phyloP scores from a whole-genome alignment of 345 rosid species.

The Acer negundo region DNA sequence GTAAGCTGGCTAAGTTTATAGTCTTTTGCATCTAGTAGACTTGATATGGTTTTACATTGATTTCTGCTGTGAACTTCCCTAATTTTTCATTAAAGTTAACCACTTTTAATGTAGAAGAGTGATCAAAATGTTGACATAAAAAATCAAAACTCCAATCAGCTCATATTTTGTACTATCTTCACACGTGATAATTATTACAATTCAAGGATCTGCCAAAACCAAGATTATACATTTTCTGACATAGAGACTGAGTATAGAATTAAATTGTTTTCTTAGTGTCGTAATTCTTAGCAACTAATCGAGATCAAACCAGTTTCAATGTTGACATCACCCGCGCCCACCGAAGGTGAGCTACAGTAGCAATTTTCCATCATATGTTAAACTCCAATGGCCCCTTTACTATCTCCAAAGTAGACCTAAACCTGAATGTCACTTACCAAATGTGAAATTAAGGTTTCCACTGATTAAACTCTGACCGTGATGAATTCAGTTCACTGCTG shows the following conservation, averaged over 20 bases:
- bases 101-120: not conserved
- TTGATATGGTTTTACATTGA: no score
- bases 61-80: not conserved
- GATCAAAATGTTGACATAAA: not conserved
- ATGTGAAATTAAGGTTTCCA: not conserved
- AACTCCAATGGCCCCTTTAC: not conserved
- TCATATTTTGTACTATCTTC: not conserved
- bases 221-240: not conserved
- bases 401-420: not conserved
- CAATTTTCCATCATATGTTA: not conserved
- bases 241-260: not conserved
- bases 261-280: no score
- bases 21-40: not conserved
- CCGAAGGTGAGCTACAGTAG: not conserved
- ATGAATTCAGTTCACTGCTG: not conserved
- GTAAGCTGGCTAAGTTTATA: not conserved
- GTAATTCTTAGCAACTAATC: not conserved
- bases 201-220: not conserved
- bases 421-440: not conserved
- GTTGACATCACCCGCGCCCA: not conserved
- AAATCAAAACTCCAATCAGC: not conserved
- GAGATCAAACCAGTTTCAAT: not conserved
- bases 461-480: not conserved
- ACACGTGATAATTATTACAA: not conserved
- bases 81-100: no score